A percentile compares a stretch with the other conserved stretches of the same genome.
Evolutionary conservation across 1,284 basidiomycete species (phyloP).

Genomic region (Irpex sp.): DNA sequence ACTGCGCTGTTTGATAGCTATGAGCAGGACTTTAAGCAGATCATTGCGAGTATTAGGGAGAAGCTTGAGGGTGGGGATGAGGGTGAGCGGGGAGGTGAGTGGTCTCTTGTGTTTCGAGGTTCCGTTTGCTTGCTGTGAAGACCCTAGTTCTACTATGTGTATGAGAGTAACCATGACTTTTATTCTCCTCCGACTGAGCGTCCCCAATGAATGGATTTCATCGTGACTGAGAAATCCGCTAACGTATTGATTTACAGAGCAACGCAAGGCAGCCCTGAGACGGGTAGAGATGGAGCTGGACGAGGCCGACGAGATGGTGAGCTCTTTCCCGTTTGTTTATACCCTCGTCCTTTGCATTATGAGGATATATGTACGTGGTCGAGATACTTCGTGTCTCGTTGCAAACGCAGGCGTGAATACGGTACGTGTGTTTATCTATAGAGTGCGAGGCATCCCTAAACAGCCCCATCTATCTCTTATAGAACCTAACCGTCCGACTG

Average conservation of each 20-base stretch:
- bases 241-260: too few species aligned
- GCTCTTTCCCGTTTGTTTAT: too few species aligned
- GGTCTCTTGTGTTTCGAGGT: neutral
- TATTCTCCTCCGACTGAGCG: too few species aligned
- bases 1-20: constrained; percentile 80
- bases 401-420: neutral
- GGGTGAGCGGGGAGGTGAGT: constrained; percentile 55
- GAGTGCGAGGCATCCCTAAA: too few species aligned
- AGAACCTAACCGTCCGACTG: too few species aligned
- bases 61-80: constrained; percentile 64
- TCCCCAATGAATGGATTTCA: too few species aligned
- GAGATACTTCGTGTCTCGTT: neutral
- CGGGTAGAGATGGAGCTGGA: constrained; percentile 94
- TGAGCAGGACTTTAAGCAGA: constrained; percentile 77
- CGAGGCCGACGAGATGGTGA: constrained; percentile 96
- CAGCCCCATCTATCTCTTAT: too few species aligned
- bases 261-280: constrained; percentile 79
- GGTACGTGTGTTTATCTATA: too few species aligned
- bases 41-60: constrained; percentile 61
- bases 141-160: too few species aligned
- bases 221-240: too few species aligned
- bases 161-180: too few species aligned
- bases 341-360: too few species aligned
- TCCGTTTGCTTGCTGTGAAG: neutral
- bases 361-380: neutral